Evolutionary conservation across 768 basidiomycete species (phyloP).

Genomic region (Suillus bovinus): DNA sequence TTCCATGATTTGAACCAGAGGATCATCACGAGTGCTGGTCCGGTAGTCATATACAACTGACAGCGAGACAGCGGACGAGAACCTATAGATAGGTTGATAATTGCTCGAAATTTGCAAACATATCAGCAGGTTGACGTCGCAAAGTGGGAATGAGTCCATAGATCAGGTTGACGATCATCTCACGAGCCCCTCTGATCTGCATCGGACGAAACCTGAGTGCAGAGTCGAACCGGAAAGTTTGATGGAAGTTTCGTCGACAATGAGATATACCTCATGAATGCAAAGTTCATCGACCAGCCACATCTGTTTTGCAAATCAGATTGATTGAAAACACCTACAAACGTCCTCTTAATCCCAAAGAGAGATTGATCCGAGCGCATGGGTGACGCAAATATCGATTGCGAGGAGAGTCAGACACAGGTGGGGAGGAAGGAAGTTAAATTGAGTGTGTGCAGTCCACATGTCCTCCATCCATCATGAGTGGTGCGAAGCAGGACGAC

Average conservation of each 20-base stretch:
- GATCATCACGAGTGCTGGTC: conserved; percentile 5
- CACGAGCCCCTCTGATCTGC: conserved; percentile 24
- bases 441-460: too few species aligned
- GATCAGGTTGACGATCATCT: conserved; percentile 27
- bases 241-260: conserved; percentile 37
- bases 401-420: too few species aligned
- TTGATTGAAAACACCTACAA: too few species aligned
- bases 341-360: too few species aligned
- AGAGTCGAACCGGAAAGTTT: conserved; percentile 37
- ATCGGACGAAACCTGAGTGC: conserved; percentile 23
- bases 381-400: too few species aligned
- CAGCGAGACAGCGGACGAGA: conserved; percentile 5
- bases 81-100: conserved; percentile 14
- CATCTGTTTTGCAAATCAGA: too few species aligned
- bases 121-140: conserved; percentile 6
- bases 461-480: too few species aligned
- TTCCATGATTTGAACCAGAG: conserved; percentile 1
- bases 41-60: conserved; percentile 5
- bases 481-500: too few species aligned
- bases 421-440: too few species aligned
- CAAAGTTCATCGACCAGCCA: too few species aligned
- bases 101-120: conserved; percentile 2
- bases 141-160: conserved; percentile 25
- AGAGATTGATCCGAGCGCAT: too few species aligned
- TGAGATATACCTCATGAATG: too few species aligned